Percentiles rank a stretch among this genome's conserved stretches.
Conservation (phyloP, 495 filamentous ascomycete genomes). For the Choiromyces venosus region DNA sequence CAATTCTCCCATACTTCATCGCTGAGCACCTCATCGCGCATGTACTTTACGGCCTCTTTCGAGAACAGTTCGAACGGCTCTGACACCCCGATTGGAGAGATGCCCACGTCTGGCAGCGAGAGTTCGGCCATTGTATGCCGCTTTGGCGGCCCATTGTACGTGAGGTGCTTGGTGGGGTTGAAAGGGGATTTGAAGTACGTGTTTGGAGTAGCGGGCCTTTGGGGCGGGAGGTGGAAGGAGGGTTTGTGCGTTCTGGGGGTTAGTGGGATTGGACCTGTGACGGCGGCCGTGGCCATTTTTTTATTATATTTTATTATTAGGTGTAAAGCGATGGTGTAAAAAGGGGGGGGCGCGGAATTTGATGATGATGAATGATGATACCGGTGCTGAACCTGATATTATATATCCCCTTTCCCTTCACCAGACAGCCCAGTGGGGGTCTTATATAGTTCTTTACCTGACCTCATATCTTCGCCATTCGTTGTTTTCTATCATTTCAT, state of each 20-base stretch:
- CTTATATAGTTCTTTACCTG: too few relatives aligned
- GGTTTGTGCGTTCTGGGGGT: constrained; percentile 15
- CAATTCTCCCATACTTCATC: constrained; percentile 61
- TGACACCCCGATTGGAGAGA: constrained; percentile 63
- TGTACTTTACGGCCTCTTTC: constrained; percentile 57
- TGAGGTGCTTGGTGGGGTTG: constrained; percentile 52
- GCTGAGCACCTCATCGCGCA: constrained; percentile 62
- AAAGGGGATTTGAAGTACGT: constrained; percentile 33
- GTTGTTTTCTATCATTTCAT: too few relatives aligned
- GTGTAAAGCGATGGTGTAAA: not conserved
- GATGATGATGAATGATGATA: too few relatives aligned
- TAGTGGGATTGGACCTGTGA: not conserved
- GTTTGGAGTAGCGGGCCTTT: constrained; percentile 13
- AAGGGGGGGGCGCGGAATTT: too few relatives aligned
- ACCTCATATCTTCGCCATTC: too few relatives aligned
- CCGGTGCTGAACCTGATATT: too few relatives aligned
- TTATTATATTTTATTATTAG: not conserved
- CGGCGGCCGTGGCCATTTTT: constrained; percentile 16
- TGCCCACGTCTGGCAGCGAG: constrained; percentile 52
- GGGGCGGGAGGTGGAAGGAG: constrained; percentile 19
- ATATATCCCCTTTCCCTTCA: too few relatives aligned
- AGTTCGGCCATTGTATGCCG: constrained; percentile 59
- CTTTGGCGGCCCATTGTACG: constrained; percentile 51
- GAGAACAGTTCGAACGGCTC: constrained; percentile 71
- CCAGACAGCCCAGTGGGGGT: too few relatives aligned